Evolutionary conservation across 306 rosid genomes (phyloP).

Genomic region (Lupinus albus): DNA sequence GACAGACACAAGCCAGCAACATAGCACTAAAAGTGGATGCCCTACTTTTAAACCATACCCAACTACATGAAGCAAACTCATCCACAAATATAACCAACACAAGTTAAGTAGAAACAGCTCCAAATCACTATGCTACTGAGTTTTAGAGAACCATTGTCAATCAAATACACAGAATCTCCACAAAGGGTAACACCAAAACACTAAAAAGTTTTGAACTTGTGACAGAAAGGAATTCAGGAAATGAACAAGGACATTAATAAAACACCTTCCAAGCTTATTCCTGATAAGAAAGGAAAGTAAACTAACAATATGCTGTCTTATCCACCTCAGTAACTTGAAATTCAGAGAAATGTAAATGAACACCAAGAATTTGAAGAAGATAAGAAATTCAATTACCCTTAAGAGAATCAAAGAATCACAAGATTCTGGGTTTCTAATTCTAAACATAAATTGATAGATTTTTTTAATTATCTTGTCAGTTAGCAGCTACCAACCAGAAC

Average conservation of each 20-base stretch:
- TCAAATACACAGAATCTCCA: slow-evolving; percentile 58
- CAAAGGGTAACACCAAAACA: slow-evolving; percentile 37
- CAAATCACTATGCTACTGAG: slow-evolving; percentile 34
- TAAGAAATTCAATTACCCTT: slow-evolving; percentile 30
- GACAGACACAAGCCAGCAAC: slow-evolving; percentile 54
- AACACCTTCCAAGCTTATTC: slow-evolving; percentile 22
- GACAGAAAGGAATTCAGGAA: slow-evolving; percentile 30
- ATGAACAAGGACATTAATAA: slow-evolving; percentile 28
- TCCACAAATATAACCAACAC: slow-evolving; percentile 58
- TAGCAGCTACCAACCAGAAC: slow-evolving; percentile 54
- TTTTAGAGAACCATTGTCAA: slow-evolving; percentile 52
- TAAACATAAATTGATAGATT: slow-evolving; percentile 31
- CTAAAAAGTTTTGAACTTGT: slow-evolving; percentile 30
- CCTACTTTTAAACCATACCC: slow-evolving; percentile 65
- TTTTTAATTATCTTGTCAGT: slow-evolving; percentile 43
- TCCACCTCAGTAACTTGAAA: slow-evolving; percentile 51
- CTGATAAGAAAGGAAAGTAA: slow-evolving; percentile 16
- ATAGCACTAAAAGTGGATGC: slow-evolving; percentile 61
- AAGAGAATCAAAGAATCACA: slow-evolving; percentile 55
- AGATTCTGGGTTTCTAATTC: slow-evolving; percentile 56
- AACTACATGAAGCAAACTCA: slow-evolving; percentile 67
- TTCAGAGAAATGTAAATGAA: slow-evolving; percentile 44
- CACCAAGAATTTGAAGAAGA: slow-evolving; percentile 28
- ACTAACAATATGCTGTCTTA: slow-evolving; percentile 56
- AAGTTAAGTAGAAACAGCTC: slow-evolving; percentile 47